phyloP scores from a whole-genome alignment of 306 rosid genomes.

The Senna siamea region DNA sequence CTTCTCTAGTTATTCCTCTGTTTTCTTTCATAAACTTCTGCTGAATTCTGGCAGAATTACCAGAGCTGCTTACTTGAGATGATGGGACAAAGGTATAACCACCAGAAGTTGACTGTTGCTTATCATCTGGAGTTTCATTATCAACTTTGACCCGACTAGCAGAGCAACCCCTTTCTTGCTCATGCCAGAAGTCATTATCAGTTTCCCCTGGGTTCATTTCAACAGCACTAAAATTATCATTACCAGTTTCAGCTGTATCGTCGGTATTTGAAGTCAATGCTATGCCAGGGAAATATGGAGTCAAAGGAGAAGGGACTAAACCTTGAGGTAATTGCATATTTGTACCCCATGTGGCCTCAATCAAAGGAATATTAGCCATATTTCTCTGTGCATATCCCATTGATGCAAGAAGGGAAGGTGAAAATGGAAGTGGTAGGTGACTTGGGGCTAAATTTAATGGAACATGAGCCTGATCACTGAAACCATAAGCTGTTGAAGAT shows the following conservation, averaged over 20 bases:
- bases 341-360: slow-evolving; percentile 69
- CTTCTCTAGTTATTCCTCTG: slow-evolving; percentile 49
- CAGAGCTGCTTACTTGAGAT: slow-evolving; percentile 44
- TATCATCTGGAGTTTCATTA: slow-evolving; percentile 66
- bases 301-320: slow-evolving; percentile 53
- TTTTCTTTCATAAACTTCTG: slow-evolving; percentile 53
- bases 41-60: slow-evolving; percentile 47
- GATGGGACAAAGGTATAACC: slow-evolving; percentile 52
- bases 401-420: slow-evolving; percentile 64
- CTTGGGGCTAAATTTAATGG: slow-evolving; percentile 61
- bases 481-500: slow-evolving; percentile 56
- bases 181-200: slow-evolving; percentile 70
- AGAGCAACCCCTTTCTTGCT: slow-evolving; percentile 62
- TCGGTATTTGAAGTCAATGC: slow-evolving; percentile 57
- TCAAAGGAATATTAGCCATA: slow-evolving; percentile 62
- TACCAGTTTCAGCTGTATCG: slow-evolving; percentile 50
- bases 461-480: slow-evolving; percentile 59
- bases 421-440: slow-evolving; percentile 64
- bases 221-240: slow-evolving; percentile 57
- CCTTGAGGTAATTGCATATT: slow-evolving; percentile 69
- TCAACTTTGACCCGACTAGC: slow-evolving; percentile 56
- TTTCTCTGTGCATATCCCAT: slow-evolving; percentile 69
- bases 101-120: slow-evolving; percentile 63
- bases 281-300: slow-evolving; percentile 70
- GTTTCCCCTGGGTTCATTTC: slow-evolving; percentile 52